Evolutionary conservation across 2,329 filamentous ascomycete genomes (phyloP), one percentile per base, ranked within the genome.

Genomic region (Dothistroma pini): DNA sequence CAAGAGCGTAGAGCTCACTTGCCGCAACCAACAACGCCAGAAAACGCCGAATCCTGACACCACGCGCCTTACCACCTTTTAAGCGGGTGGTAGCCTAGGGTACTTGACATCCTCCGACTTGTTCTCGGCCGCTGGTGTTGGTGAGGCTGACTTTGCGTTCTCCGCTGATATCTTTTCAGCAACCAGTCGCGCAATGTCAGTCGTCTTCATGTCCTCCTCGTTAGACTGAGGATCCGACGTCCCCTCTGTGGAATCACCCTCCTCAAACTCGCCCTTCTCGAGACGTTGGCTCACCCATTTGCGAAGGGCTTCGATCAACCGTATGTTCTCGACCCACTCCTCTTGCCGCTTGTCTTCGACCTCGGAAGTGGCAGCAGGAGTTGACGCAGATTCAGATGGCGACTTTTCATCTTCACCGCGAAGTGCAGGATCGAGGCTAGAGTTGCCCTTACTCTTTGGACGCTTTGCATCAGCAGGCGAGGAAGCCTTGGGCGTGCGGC

Each of bases 271-370:
- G 38, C 80, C 81, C 47, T 76, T 74, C 61, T 83, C 78, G 22
- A 88, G 75, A 56, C 82, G 77, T 54, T 83, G 79, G 58, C 81
- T 80, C 66, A 87, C 80, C 72, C 83, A 83, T 21, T 80, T 79
- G 49, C 85, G 79, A 38, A 88, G 78, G 55, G 80, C 79, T 74
- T 87, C 85, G 32, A 88, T 83, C 10, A 85, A 79, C n/a, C 85
- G 83, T 58, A 86, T 84, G 73, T 86, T 86, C 71, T 86, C 83
- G 10, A 87, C 81, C 85, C 85, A 88, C 5, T 75, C 74, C 65
- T 83, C 80, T 63, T 84, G 81, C 25, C 70, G 72, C 67, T 76
- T 75, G 63, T 82, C 80, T 44, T 81, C 79, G 51, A 68, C 67
- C 59, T 72, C 68, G 16, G 70, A 72, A 19, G 65, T 58, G 34